A percentile compares a stretch with the other conserved stretches of the same genome.
Conservation (phyloP, 768 basidiomycete species). For the Hygrocybe coccinea region DNA sequence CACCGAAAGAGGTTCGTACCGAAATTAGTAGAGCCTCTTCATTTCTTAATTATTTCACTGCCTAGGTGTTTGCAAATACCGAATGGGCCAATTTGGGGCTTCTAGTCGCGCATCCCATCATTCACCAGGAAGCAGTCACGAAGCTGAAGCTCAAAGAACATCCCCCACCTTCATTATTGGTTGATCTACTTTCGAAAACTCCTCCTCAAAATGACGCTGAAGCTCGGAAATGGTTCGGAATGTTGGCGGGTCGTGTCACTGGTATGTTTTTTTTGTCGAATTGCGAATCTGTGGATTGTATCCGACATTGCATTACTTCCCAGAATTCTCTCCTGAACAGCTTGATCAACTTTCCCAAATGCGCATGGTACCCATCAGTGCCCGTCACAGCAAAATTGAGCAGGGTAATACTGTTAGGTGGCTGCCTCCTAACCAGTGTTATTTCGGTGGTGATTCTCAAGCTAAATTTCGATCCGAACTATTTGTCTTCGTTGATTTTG, state of each 20-base stretch:
- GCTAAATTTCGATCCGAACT: constrained; percentile 71
- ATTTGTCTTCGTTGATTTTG: constrained; percentile 89
- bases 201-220: constrained; percentile 51
- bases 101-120: constrained; percentile 51
- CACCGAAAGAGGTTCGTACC: constrained; percentile 55
- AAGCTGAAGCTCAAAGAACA: constrained; percentile 69
- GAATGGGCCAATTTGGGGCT: constrained; percentile 79
- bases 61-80: constrained; percentile 62
- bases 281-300: background rate
- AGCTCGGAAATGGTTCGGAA: constrained; percentile 64
- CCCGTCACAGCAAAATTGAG: constrained; percentile 28
- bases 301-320: constrained; percentile 2
- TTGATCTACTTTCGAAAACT: constrained; percentile 53
- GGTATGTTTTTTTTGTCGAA: constrained; percentile 36
- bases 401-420: constrained; percentile 35
- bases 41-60: background rate
- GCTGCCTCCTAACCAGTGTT: constrained; percentile 64
- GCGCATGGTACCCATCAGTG: constrained; percentile 66
- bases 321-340: constrained; percentile 58
- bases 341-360: constrained; percentile 52
- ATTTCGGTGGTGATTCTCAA: constrained; percentile 50
- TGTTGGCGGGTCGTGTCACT: constrained; percentile 57
- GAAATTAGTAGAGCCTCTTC: background rate
- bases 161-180: constrained; percentile 58
- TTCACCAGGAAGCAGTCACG: constrained; percentile 46